Base-by-base conservation (phyloP, 1,284 basidiomycete species). In the Pseudozyma pruni region DNA sequence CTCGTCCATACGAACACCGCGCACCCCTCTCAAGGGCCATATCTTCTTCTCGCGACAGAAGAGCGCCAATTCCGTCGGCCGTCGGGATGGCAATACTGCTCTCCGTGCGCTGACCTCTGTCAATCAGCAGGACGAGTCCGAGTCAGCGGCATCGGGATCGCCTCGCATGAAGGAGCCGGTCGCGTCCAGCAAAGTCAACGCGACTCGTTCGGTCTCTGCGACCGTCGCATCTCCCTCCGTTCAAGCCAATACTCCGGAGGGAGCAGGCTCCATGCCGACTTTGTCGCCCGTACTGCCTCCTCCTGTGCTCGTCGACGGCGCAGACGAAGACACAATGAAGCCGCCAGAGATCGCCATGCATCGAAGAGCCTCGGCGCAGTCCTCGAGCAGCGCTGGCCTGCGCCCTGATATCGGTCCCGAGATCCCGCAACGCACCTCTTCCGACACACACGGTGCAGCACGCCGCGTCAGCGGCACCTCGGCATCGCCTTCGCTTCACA, bases 21-120 rank as follows among this genome's bases (percentile, higher is more conserved):
- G 69, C 8, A 67, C 69, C 4, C 69, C 69, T 13, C 51, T 67
- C 34, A 53, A 53, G n/a, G 69, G 59, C 8, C 59, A 59, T 41
- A 40, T 43, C 9, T 72, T 72, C 52, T 72, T 72, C 42, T 37
- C 52, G 22, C 55, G 63, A 3, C 58, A 63, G 56, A 62, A 63
- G 23, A 68, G 70, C 40, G 48, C 48, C 20, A 43, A 31, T 16
- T 72, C 70, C 2, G 46, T 72, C 10, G 51, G 55, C 46, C 47
- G 57, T 27, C 58, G 60, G n/a, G 67, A 70, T 14, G 67, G 67
- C 13, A 27, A 42, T 19, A 22, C 51, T 17, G 31, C 56, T 8
- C 39, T 66, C 8, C 62, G 56, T 14, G 62, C 56, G 3, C 51
- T 66, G 38, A 55, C 62, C 23, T 32, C 38, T 22, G 50, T 55